Evolutionary conservation across 768 basidiomycete species (phyloP), one percentile per base, ranked within the genome.

Genomic region (Suillus subalutaceus): DNA sequence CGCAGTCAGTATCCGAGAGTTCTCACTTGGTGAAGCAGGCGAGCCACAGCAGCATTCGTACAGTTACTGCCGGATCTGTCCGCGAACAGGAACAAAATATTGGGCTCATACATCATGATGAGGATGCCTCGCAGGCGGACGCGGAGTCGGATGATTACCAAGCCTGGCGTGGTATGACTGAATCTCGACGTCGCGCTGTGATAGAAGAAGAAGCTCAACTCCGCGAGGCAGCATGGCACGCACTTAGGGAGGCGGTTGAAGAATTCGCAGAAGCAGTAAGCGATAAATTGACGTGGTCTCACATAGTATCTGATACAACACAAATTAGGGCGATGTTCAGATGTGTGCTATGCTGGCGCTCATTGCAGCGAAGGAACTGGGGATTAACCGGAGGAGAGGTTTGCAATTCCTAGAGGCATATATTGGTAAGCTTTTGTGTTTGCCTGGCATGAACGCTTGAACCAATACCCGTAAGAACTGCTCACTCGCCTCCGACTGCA

Each of bases 281-380:
- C 61, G 3, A 32, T 75, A 20, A 50, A 20, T 63, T 50, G 12
- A 2, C 18, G 52, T 53, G 41, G 40, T 40, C 32, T 50, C 6
- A 43, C 8, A 32, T 9, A 13, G 40, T 68, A 35, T 56, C 69
- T 64, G 55, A 63, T 26, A 16, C 46, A 20, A 26, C 50, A 66
- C n/a, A 18, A 32, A 57, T 8, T 65, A 93, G 90, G 93, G 93
- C 16, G 89, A 94, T 71, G 80, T 93, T 1, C 93, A 93, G 71
- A 91, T 88, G 82, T 93, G 92, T 75, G 87, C 91, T 1, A 86
- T 91, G 82, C 72, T 94, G 18, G 81, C 86, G 4, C 71, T 91
- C 1, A 78, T 94, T 23, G 90, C 88, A 8, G 80, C 83, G 0
- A 70, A 80, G 53, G 90, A 93, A 71, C 78, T 95, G 52, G 69